These are phyloP conservation scores for Albugo laibachii DNA, from an alignment of 352 stramenopile species.

Conservation along the genomic window DNA sequence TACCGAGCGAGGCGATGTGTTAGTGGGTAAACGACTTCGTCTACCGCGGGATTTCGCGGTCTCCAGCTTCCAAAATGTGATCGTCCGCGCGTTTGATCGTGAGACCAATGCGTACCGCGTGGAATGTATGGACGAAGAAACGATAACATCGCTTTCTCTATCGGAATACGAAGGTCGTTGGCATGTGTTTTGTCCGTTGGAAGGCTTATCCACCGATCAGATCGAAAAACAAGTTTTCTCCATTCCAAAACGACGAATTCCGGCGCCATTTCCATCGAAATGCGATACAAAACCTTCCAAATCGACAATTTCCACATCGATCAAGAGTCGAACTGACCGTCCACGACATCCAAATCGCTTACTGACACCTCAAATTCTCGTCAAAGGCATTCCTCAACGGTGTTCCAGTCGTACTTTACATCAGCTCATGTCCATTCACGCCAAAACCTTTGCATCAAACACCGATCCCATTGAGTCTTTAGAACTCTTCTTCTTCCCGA, in stretches of 20 bases:
- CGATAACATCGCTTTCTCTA: constrained; percentile 10
- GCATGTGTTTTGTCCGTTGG: constrained; percentile 48
- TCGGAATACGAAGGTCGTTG: constrained; percentile 18
- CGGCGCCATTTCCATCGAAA: no score
- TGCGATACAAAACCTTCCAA: no score
- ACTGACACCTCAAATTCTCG: constrained; percentile 15
- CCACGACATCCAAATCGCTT: no score
- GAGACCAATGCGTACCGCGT: constrained; percentile 29
- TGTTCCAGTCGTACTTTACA: constrained; percentile 6
- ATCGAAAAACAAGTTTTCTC: constrained; percentile 42
- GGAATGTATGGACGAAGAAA: constrained; percentile 19
- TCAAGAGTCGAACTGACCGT: no score
- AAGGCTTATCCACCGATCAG: constrained; percentile 28
- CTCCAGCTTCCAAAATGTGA: constrained; percentile 26
- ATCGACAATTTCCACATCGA: no score
- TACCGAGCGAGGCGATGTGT: constrained; percentile 18
- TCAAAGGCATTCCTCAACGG: constrained; percentile 31
- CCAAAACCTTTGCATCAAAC: not conserved
- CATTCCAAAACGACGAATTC: constrained; percentile 30
- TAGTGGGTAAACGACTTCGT: constrained; percentile 38
- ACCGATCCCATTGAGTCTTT: constrained; percentile 18
- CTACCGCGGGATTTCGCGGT: constrained; percentile 44
- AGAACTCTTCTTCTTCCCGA: constrained; percentile 54
- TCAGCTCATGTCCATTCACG: not conserved
- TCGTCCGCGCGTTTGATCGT: constrained; percentile 25